Base-by-base conservation (phyloP, 148 eudicot genomes). In the Beta vulgaris region DNA sequence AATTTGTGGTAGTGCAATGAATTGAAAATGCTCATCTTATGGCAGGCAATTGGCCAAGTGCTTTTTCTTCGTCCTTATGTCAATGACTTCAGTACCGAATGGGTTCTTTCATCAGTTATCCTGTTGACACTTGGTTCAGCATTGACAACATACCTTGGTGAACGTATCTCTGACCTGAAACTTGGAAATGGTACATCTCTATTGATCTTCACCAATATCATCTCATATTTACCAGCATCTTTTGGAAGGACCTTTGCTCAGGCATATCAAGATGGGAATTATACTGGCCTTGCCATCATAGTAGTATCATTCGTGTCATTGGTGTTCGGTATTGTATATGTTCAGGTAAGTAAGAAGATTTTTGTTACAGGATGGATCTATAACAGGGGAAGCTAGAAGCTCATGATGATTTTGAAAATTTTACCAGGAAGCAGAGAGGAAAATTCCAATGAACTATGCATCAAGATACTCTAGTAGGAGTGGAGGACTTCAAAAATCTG, bases 171-270 rank as follows among this genome's bases (percentile, higher is more conserved):
- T 71, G 99, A 96, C 83, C 84, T 96, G 48, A 96, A 96, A 83
- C 98, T 96, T 42, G 99, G 99, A 87, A 96, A 96, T 59, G 99
- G 99, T 31, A 96, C 99, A 65, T 96, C 99, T 53, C 90, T 96
- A 54, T 79, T 96, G 69, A 96, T 96, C 81, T 96, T 96, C 88
- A 96, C 99, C 67, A 96, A 91, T 84, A 96, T 96, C 74, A 88
- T 96, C 84, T 96, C 99, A 39, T 96, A 96, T 75, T 78, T 96
- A 84, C 99, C 99, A 11, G 99, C 98, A 73, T 91, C 99, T 23
- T 96, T 96, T 82, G 99, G 99, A 75, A 92, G 99, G 84, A 96
- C 99, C 29, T 88, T 82, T 80, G 88, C 91, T 57, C 79, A 96
- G 83, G 99, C 94, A 75, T 91, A 85, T 78, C 91, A 92, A 82